Evolutionary conservation across 2,329 filamentous ascomycete species (phyloP).

Genomic region (Lecanicillium sp.): DNA sequence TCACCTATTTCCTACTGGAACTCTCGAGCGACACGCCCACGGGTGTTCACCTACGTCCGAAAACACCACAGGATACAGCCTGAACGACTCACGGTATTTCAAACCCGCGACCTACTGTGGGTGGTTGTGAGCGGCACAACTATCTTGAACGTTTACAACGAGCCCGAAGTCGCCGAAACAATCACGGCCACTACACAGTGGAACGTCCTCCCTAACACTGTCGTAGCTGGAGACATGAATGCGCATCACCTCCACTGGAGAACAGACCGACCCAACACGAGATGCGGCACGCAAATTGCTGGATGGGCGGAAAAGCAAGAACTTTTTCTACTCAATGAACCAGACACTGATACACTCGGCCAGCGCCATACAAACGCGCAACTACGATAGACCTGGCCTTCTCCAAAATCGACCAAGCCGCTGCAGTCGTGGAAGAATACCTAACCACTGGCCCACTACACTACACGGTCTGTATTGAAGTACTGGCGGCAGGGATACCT

Average conservation of each 20-base stretch:
- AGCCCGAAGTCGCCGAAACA: background rate
- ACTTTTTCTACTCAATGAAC: conserved; percentile 1
- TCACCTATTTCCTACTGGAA: background rate
- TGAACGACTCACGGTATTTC: conserved; percentile 12
- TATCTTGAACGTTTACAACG: conserved; percentile 1
- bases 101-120: conserved; percentile 4
- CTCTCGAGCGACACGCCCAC: background rate
- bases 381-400: conserved; percentile 4
- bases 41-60: background rate
- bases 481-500: background rate
- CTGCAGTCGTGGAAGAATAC: background rate
- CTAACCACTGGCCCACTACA: background rate
- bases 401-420: background rate
- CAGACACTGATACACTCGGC: background rate
- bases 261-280: background rate
- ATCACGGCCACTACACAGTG: background rate
- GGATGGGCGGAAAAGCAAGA: conserved; percentile 1
- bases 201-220: background rate
- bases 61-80: conserved; percentile 14
- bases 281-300: background rate
- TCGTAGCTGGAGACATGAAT: conserved; percentile 5
- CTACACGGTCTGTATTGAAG: background rate
- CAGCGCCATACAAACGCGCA: background rate
- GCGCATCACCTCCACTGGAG: background rate
- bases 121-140: background rate